Evolutionary conservation across 148 eudicot genomes (phyloP), one percentile per base, ranked within the genome.

Genomic region (Cornus kousa): DNA sequence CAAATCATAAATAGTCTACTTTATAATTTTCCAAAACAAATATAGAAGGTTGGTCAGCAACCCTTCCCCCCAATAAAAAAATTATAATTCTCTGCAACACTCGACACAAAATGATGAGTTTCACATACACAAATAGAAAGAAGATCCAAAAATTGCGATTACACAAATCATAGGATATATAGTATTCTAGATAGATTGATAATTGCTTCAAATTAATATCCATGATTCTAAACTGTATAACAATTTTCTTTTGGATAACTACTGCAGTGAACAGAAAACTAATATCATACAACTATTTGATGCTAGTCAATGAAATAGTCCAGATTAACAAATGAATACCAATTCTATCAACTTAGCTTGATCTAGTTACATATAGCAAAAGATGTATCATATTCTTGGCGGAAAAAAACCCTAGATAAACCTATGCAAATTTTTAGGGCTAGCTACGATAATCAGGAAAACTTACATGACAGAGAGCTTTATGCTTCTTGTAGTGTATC

Each of bases 1-100:
- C 14, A 53, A 73, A 68, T 66, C 65, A 66, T 31, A 71, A 39
- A 43, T 43, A 43, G 57, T 74, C 75, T 62, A 39, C 24, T 40
- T 28, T 28, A 28, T 28, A 28, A 28, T 28, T 72, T 0, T 62
- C 77, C 17, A 74, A 57, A 57, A 57, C 46, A 59, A 11, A 48
- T 48, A 48, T 48, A 48, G 12, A 48, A 48, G 59, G 7, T 11
- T 53, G 12, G 59, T 53, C 59, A 53, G 7, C 2, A 53, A 53
- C 59, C 16, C 59, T 16, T 4, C 14, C 59, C 59, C 19, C 59
- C 12, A 53, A 53, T 12, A 11, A 43, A 43, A 11, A 53, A 53
- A 53, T 28, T 28, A 53, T 53, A 53, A 53, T 1, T 1, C 19
- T 53, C 17, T 53, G 53, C 53, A 48, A 48, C 53, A 48, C 53